These are phyloP conservation scores for Pseudogymnoascus sp. DNA, from an alignment of 2,329 filamentous ascomycete species.

Conservation along the genomic window DNA sequence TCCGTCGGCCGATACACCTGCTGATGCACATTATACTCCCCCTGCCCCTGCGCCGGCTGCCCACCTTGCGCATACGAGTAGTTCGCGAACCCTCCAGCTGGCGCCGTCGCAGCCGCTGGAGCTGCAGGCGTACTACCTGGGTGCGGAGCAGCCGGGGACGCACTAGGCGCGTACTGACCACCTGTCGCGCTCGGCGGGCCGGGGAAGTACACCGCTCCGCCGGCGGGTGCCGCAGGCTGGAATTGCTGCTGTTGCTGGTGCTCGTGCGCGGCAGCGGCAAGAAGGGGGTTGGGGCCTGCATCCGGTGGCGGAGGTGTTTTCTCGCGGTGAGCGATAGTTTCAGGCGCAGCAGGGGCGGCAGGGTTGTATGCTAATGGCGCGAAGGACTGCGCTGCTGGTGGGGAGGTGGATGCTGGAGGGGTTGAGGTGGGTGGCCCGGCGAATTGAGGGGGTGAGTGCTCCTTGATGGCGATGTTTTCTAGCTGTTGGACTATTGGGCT, in stretches of 20 bases:
- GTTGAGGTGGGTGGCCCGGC: slow-evolving; percentile 13
- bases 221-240: background rate
- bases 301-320: slow-evolving; percentile 72
- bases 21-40: slow-evolving; percentile 54
- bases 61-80: slow-evolving; percentile 36
- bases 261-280: slow-evolving; percentile 49
- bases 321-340: slow-evolving; percentile 62
- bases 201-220: slow-evolving; percentile 26
- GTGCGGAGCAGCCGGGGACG: slow-evolving; percentile 8
- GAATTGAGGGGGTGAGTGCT: too few relatives aligned
- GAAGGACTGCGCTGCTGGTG: slow-evolving; percentile 34
- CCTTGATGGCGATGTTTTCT: too few relatives aligned
- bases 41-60: slow-evolving; percentile 26
- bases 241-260: slow-evolving; percentile 15
- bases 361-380: slow-evolving; percentile 69
- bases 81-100: slow-evolving; percentile 47
- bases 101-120: slow-evolving; percentile 30
- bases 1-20: slow-evolving; percentile 64
- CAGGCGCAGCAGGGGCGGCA: slow-evolving; percentile 66
- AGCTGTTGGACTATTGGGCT: too few relatives aligned
- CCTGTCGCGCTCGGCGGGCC: slow-evolving; percentile 28
- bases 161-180: slow-evolving; percentile 1
- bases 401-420: slow-evolving; percentile 29
- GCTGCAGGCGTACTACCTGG: slow-evolving; percentile 28
- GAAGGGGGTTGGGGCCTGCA: slow-evolving; percentile 48